phyloP scores from a whole-genome alignment of 176 grass and related monocot species.

The Dactylis glomerata region DNA sequence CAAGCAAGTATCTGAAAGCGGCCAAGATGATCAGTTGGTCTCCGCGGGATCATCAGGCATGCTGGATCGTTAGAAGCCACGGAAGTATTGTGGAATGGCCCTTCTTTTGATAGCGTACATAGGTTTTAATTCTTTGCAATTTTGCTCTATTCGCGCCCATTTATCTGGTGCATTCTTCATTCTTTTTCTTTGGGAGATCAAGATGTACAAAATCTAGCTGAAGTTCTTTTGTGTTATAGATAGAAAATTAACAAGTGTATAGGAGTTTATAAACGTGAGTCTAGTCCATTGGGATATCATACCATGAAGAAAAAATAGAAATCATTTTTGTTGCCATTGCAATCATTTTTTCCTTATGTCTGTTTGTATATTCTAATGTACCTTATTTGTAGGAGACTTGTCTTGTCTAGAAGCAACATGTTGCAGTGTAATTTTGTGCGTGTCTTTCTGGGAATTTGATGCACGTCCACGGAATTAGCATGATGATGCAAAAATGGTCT shows the following conservation, averaged over 20 bases:
- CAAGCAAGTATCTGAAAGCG: conserved; percentile 46
- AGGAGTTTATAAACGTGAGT: conserved; percentile 11
- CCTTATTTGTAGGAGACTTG: not conserved
- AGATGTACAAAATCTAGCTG: conserved; percentile 31
- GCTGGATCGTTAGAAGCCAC: conserved; percentile 22
- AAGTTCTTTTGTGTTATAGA: conserved; percentile 18
- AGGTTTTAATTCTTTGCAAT: conserved; percentile 15
- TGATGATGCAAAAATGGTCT: not conserved
- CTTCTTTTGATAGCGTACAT: conserved; percentile 8
- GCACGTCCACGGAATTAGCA: not conserved
- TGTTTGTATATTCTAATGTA: not conserved
- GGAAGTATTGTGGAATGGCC: conserved; percentile 5
- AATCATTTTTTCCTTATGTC: not conserved
- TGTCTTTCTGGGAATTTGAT: not conserved
- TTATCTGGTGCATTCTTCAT: not conserved
- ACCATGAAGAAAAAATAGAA: conserved; percentile 18
- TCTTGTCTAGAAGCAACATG: not conserved
- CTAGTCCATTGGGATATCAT: conserved; percentile 1
- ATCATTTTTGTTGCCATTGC: not conserved
- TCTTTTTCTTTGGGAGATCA: conserved; percentile 14
- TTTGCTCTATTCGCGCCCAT: conserved; percentile 3
- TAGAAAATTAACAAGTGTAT: conserved; percentile 28
- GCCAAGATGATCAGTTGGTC: conserved; percentile 39
- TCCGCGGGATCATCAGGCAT: conserved; percentile 24
- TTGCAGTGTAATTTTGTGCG: not conserved